Percentiles rank a stretch among this genome's conserved stretches.
These are phyloP conservation scores for Themeda triandra DNA, from an alignment of 176 grass and related monocot genomes.

Conservation along the genomic window DNA sequence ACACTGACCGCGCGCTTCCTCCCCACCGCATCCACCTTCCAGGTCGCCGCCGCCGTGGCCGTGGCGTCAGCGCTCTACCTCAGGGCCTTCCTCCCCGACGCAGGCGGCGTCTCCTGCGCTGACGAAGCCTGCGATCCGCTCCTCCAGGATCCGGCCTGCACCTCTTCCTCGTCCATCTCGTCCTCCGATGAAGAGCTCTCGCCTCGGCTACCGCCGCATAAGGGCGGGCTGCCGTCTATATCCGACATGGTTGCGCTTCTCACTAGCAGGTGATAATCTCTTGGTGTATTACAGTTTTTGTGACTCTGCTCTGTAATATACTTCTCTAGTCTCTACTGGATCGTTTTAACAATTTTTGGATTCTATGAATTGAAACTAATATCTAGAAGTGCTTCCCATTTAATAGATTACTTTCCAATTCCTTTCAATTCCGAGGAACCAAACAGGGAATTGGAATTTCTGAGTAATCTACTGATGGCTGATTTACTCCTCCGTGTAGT, in stretches of 20 bases:
- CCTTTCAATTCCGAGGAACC: too few relatives aligned
- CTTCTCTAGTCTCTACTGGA: not conserved
- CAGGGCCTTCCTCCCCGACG: conserved; percentile 59
- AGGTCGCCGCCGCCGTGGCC: conserved; percentile 62
- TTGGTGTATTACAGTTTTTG: not conserved
- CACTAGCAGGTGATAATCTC: conserved; percentile 51
- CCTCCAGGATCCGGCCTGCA: conserved; percentile 24
- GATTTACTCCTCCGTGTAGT: conserved; percentile 28
- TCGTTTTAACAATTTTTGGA: not conserved
- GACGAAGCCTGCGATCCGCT: conserved; percentile 62
- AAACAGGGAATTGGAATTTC: not conserved
- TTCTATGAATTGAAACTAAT: too few relatives aligned
- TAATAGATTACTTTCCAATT: too few relatives aligned
- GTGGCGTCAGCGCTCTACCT: conserved; percentile 54
- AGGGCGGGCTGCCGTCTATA: conserved; percentile 46
- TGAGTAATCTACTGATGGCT: not conserved
- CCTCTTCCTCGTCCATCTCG: not conserved
- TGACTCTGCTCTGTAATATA: not conserved
- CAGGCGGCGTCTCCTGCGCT: conserved; percentile 21
- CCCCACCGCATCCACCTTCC: conserved; percentile 64
- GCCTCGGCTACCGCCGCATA: conserved; percentile 32
- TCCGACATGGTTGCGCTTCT: conserved; percentile 68
- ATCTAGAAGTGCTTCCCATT: too few relatives aligned
- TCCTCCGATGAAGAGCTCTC: conserved; percentile 38
- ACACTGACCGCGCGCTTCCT: conserved; percentile 78